Base-by-base conservation (phyloP, 116 monocot species). In the Iris pallida region DNA sequence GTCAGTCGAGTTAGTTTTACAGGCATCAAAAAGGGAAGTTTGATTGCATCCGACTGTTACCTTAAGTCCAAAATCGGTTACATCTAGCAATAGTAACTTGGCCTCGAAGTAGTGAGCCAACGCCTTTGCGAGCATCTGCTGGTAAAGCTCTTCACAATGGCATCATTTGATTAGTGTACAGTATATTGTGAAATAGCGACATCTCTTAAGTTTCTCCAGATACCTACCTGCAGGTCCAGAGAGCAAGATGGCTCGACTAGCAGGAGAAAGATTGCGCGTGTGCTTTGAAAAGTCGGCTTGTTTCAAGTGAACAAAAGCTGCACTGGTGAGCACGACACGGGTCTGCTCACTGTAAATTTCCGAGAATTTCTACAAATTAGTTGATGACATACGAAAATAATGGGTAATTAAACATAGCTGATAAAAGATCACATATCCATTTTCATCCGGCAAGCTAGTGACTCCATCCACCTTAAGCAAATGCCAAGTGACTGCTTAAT, bases 1-100 rank as follows among this genome's bases (percentile, higher is more conserved):
- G 53, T 19, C 10, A 8, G 20, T 19, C 48, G 53, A 68, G 60
- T 83, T 43, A 69, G 20, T 42, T 53, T 41, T 70, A 13, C 18
- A 41, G 16, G 44, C 2, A 57, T 64, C 0, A 55, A 47, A 71
- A 45, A 53, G 6, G 0, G 60, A 55, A 45, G 4, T 10, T 49
- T 40, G n/a, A 68, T 18, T 49, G 8, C 6, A 66, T 64, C 42
- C 30, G 65, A 68, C 74, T 57, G 0, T 30, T 51, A 83, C 98
- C 98, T 84, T 93, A 6, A 86, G 59, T 47, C 84, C 82, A 71
- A 99, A 93, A 47, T 93, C 90, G 8, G 85, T 82, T n/a, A 81
- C 78, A 78, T 99, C 99, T 41, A 99, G 73, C 65, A 99, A 59
- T 40, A 99, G 65, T 73, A 99, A 72, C 43, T 88, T 90, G 45